Evolutionary conservation across 2,329 filamentous ascomycete genomes (phyloP), one percentile per base, ranked within the genome.

Genomic region (Rugonectria rugulosa): DNA sequence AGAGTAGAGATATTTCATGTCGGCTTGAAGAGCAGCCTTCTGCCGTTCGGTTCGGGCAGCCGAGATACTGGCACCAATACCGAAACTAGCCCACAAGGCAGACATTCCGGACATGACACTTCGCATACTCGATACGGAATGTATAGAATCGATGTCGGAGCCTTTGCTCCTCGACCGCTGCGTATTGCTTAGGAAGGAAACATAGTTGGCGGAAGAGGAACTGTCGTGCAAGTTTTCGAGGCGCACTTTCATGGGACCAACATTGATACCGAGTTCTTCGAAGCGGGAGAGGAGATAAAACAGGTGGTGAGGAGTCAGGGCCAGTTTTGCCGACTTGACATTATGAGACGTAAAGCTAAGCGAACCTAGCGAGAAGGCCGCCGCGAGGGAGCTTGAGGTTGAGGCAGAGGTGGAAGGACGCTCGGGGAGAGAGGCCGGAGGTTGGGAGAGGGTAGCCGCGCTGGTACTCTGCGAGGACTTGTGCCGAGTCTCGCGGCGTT

Each of bases 31-130:
- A 38, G 91, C 89, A 54, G 88, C 89, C 75, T 96, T 96, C 72
- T 95, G 92, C 71, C 92, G 92, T 75, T 97, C 95, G 29, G 88
- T 91, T 71, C 93, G 91, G 62, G 92, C 89, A 44, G 86, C 85
- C 36, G 90, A 88, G 67, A 91, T 91, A 74, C 88, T 90, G 38
- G 90, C 88, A 57, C 88, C 88, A 23, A 97, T 84, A 20, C 93
- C 90, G 63, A 98, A 88, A 68, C 88, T 92, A 19, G 91, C 89
- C 94, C 93, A 98, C 40, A 98, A 79, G 12, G 91, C 88, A 54
- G 92, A 95, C 90, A 99, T 96, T 73, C 91, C 91, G 23, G 95
- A 96, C 90, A 98, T 94, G 69, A 97, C 93, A 73, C 94, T 98
- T 72, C 94, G 88, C 64, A 99, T 91, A 77, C 95, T 98, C 20